phyloP scores from a whole-genome alignment of 2,329 filamentous ascomycete species.

The Trichoderma afroharzianum region DNA sequence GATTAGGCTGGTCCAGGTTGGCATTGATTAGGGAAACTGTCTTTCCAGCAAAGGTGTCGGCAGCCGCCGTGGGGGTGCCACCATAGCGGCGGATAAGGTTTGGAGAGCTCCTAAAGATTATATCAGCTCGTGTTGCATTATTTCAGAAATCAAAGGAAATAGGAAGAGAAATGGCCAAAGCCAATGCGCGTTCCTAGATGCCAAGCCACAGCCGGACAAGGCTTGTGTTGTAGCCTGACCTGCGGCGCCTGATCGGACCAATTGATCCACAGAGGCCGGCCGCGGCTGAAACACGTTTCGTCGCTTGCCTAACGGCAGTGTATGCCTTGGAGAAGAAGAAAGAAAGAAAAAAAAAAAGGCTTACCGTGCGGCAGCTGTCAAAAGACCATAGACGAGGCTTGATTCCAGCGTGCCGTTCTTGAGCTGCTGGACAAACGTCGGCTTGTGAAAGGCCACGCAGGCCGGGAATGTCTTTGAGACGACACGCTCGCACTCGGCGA shows the following conservation, averaged over 20 bases:
- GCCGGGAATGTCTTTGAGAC: conserved; percentile 59
- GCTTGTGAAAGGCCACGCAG: conserved; percentile 61
- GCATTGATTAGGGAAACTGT: conserved; percentile 55
- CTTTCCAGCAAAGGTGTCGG: conserved; percentile 58
- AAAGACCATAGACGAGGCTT: conserved; percentile 55
- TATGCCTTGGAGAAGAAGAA: conserved; percentile 18
- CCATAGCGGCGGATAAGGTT: conserved; percentile 56
- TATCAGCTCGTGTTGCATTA: not conserved
- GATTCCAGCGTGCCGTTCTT: conserved; percentile 54
- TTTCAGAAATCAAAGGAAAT: not conserved
- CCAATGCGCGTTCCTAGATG: not conserved
- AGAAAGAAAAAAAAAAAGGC: conserved; percentile 26
- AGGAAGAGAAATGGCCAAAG: not conserved
- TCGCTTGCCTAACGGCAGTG: not conserved
- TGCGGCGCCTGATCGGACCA: not conserved
- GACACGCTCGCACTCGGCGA: conserved; percentile 58
- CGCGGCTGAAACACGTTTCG: not conserved
- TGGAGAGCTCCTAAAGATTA: conserved; percentile 47
- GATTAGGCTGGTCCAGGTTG: conserved; percentile 55
- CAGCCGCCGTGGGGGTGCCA: conserved; percentile 52
- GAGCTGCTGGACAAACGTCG: conserved; percentile 57
- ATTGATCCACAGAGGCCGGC: not conserved
- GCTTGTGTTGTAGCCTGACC: not conserved
- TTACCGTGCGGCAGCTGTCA: conserved; percentile 57
- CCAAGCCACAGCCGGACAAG: not conserved